Evolutionary conservation across 768 basidiomycete genomes (phyloP), one percentile per base, ranked within the genome.

Genomic region (Leccinellum luteum): DNA sequence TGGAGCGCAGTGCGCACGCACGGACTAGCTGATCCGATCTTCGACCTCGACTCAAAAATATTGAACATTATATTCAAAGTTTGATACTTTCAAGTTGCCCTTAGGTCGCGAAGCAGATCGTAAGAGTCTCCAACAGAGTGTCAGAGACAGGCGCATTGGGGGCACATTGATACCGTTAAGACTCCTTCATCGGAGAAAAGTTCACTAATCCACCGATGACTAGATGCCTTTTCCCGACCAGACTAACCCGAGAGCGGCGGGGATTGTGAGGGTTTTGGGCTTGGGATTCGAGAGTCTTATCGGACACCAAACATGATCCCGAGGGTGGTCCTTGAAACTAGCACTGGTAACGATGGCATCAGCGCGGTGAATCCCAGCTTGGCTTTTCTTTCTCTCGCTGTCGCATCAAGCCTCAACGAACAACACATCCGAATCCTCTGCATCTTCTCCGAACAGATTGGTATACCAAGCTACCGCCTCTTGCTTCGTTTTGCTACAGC

Each of bases 271-370:
- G 27, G 6, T 17, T n/a, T 15, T 38, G 19, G 28, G 49, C 30
- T 27, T 21, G 48, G 21, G n/a, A 51, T 25, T n/a, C 32, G 30
- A 45, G 25, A 19, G 14, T 21, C 48, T 6, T 25, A 23, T 56
- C 32, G 48, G 51, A 50, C 48, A 55, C 45, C 47, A 55, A 32
- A 48, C 3, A 31, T 54, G 56, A 51, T 25, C 12, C 48, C 51
- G 52, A 47, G 25, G 53, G 47, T 30, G 30, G 30, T 27, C 35
- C 23, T 13, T 17, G 41, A 43, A 50, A 38, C 21, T 21, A 31
- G 41, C 32, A 53, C 51, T 21, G 48, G 23, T 41, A 28, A 32
- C 34, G 32, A 52, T 48, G 51, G 50, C 25, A 43, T 57, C 60
- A 61, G 34, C 27, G 23, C 19, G 28, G 41, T 45, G 51, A 31